A percentile compares a stretch with the other conserved stretches of the same genome.
Conservation (phyloP, 257 asterid genomes). For the Orobanche coerulescens region DNA sequence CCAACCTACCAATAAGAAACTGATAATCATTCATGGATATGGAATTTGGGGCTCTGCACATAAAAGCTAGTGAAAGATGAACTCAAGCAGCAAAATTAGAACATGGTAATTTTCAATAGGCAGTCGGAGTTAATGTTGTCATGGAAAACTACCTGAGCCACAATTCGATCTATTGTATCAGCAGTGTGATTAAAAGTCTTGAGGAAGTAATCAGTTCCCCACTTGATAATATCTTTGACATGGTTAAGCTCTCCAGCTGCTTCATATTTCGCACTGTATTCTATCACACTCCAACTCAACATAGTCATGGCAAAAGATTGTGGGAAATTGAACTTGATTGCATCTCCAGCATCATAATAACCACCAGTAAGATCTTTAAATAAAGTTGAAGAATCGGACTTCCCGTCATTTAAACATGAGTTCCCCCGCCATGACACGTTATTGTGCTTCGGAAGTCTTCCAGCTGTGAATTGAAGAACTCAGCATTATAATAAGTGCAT, state of each 20-base stretch:
- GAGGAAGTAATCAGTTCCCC: conserved; percentile 97
- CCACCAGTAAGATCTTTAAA: conserved; percentile 80
- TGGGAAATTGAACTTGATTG: conserved; percentile 87
- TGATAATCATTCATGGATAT: neutral
- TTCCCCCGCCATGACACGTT: conserved; percentile 96
- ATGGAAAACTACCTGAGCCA: conserved; percentile 51
- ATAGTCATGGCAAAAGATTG: conserved; percentile 87
- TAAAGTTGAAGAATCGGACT: conserved; percentile 36
- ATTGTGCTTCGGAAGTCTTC: conserved; percentile 81
- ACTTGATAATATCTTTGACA: conserved; percentile 80
- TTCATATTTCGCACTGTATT: conserved; percentile 76
- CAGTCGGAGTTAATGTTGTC: neutral
- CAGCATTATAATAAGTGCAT: conserved; percentile 15
- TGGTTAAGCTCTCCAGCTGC: conserved; percentile 93
- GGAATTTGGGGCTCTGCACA: no score
- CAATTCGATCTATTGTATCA: conserved; percentile 59
- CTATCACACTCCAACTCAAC: conserved; percentile 98
- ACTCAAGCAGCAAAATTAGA: no score
- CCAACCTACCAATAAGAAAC: conserved; percentile 56
- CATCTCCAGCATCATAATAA: conserved; percentile 95
- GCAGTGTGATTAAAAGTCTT: conserved; percentile 89
- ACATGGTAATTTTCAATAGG: no score
- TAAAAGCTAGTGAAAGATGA: no score
- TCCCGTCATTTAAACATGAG: conserved; percentile 71
- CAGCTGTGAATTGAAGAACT: conserved; percentile 49